A percentile compares a stretch with the other conserved stretches of the same genome.
These are phyloP conservation scores for Penicillium manginii DNA, from an alignment of 495 filamentous ascomycete genomes.

Conservation along the genomic window DNA sequence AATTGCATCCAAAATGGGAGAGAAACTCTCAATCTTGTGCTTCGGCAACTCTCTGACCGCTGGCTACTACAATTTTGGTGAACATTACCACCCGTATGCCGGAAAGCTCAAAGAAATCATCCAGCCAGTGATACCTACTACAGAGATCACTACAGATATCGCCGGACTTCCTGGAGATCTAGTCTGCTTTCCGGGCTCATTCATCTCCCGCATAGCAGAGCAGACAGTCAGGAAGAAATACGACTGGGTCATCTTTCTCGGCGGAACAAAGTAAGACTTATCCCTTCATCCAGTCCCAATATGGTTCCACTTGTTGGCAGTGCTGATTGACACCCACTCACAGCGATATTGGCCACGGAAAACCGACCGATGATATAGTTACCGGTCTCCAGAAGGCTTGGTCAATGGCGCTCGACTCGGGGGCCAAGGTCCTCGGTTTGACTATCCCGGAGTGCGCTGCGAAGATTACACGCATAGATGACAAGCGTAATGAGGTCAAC, in stretches of 20 bases:
- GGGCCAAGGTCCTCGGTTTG: conserved; percentile 59
- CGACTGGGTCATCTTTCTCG: conserved; percentile 53
- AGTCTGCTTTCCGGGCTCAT: conserved; percentile 46
- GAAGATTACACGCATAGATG: conserved; percentile 29
- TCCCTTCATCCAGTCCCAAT: background rate
- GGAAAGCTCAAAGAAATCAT: conserved; percentile 29
- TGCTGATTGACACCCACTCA: background rate
- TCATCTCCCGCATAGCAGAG: conserved; percentile 46
- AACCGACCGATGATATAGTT: conserved; percentile 37
- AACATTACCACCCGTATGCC: conserved; percentile 56
- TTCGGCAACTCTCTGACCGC: conserved; percentile 67
- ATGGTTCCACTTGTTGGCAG: conserved; percentile 8
- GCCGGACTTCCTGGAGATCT: conserved; percentile 57
- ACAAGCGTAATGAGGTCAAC: conserved; percentile 53
- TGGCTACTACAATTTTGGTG: conserved; percentile 53
- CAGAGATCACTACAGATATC: conserved; percentile 30
- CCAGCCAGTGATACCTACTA: conserved; percentile 13
- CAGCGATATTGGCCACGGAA: conserved; percentile 50
- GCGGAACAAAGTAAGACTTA: conserved; percentile 59
- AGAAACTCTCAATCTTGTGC: conserved; percentile 52
- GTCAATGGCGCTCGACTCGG: conserved; percentile 47
- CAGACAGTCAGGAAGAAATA: conserved; percentile 37
- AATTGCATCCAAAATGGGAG: conserved; percentile 10
- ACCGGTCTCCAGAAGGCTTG: conserved; percentile 47
- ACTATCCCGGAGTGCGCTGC: conserved; percentile 60